Conservation (phyloP, 441 rosid species). For the Viola pubescens region DNA sequence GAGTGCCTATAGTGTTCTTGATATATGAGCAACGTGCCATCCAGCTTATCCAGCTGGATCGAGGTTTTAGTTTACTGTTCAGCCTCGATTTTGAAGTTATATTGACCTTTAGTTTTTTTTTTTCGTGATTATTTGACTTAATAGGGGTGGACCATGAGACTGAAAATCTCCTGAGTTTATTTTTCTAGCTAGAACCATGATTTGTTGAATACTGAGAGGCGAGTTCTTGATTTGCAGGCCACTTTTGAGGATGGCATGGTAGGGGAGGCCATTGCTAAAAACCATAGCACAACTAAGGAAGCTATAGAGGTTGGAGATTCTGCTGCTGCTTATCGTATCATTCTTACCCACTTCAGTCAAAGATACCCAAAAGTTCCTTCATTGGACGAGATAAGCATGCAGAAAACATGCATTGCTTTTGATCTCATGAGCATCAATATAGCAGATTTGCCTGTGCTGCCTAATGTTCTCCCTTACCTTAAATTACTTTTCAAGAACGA, state of each 20-base stretch:
- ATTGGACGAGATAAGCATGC: slow-evolving; percentile 69
- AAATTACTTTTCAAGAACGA: slow-evolving; percentile 75
- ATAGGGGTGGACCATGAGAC: too few relatives aligned
- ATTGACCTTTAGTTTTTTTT: too few relatives aligned
- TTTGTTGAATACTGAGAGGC: background rate
- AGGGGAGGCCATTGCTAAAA: slow-evolving; percentile 79
- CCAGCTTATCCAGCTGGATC: too few relatives aligned
- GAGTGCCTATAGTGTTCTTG: slow-evolving; percentile 8
- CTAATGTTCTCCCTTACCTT: slow-evolving; percentile 68
- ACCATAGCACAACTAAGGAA: slow-evolving; percentile 96
- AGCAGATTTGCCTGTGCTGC: slow-evolving; percentile 72
- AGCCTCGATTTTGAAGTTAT: background rate
- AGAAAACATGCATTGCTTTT: slow-evolving; percentile 88
- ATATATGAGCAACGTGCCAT: too few relatives aligned
- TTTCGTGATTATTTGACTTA: too few relatives aligned
- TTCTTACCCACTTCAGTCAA: slow-evolving; percentile 97
- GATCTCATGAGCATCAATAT: slow-evolving; percentile 91
- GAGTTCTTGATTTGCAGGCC: slow-evolving; percentile 44
- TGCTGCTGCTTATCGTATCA: slow-evolving; percentile 57
- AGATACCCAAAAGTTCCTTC: slow-evolving; percentile 84
- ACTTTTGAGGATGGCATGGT: slow-evolving; percentile 86
- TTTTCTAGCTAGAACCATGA: too few relatives aligned
- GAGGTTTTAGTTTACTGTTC: background rate
- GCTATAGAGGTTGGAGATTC: slow-evolving; percentile 70
- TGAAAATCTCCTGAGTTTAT: too few relatives aligned